Evolutionary conservation across 768 basidiomycete species (phyloP).

Genomic region (Tephrocybe sp.): DNA sequence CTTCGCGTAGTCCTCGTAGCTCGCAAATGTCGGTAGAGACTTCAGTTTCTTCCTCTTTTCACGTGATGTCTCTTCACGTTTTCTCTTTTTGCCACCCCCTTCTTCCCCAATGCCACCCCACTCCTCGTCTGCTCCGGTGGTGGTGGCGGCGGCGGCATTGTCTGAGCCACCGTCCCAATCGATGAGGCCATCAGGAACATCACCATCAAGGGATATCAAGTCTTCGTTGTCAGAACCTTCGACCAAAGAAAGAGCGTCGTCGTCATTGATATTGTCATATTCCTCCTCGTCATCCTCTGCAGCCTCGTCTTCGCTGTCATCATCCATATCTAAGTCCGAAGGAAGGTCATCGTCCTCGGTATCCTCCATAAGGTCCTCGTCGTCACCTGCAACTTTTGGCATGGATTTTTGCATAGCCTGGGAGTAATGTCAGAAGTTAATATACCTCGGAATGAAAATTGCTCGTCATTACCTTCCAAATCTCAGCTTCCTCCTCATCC

Average conservation of each 20-base stretch:
- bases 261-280: no score
- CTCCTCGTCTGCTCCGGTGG: slow-evolving; percentile 40
- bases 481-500: slow-evolving; percentile 63
- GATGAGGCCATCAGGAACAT: slow-evolving; percentile 56
- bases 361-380: slow-evolving; percentile 41
- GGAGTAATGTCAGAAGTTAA: not conserved
- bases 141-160: slow-evolving; percentile 39
- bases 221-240: slow-evolving; percentile 77
- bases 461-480: slow-evolving; percentile 82
- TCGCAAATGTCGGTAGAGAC: slow-evolving; percentile 78
- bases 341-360: slow-evolving; percentile 28
- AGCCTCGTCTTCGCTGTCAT: slow-evolving; percentile 27
- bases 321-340: slow-evolving; percentile 30
- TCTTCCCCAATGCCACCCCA: slow-evolving; percentile 52
- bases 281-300: slow-evolving; percentile 31
- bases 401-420: slow-evolving; percentile 91
- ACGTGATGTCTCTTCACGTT: slow-evolving; percentile 36
- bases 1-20: slow-evolving; percentile 83
- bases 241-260: slow-evolving; percentile 51
- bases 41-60: slow-evolving; percentile 68
- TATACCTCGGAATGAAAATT: not conserved
- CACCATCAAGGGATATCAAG: slow-evolving; percentile 56
- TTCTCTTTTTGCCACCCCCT: slow-evolving; percentile 43
- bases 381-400: slow-evolving; percentile 58
- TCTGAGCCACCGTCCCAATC: slow-evolving; percentile 61